phyloP scores from a whole-genome alignment of 192 early-diverging fungal species.

The Coemansia erecta region DNA sequence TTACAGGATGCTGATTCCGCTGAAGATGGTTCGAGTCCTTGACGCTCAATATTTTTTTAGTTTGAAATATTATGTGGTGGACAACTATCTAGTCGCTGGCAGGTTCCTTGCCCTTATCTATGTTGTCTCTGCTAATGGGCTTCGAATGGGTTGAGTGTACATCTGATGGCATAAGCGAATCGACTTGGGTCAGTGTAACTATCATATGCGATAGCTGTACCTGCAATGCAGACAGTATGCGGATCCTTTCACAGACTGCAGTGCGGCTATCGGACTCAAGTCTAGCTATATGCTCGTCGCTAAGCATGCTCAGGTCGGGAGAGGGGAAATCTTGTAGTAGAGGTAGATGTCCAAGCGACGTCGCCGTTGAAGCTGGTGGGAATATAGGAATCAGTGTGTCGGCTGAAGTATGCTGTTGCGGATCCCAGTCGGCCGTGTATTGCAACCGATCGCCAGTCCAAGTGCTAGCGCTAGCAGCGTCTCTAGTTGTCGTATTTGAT shows the following conservation, averaged over 20 bases:
- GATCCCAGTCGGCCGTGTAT: neutral
- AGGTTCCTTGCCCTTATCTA: conserved; percentile 23
- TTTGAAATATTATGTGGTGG: no score
- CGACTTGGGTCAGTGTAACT: conserved; percentile 40
- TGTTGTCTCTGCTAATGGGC: neutral
- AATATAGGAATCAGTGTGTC: conserved; percentile 34
- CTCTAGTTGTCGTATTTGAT: no score
- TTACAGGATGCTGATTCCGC: no score
- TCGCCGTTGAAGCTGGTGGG: conserved; percentile 2
- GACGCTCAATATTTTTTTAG: no score
- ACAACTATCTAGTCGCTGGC: conserved; percentile 4
- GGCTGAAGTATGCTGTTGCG: neutral
- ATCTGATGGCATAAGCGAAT: conserved; percentile 15
- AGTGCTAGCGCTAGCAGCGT: neutral
- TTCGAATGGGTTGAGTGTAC: conserved; percentile 1
- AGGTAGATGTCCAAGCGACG: conserved; percentile 17
- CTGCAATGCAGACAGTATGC: conserved; percentile 62
- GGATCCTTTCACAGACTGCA: conserved; percentile 63
- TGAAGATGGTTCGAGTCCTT: no score
- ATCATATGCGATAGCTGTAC: conserved; percentile 58
- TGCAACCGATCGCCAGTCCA: neutral
- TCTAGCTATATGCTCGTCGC: conserved; percentile 58
- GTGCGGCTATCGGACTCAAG: conserved; percentile 59
- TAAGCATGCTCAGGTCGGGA: conserved; percentile 50
- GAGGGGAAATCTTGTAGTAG: conserved; percentile 36